These are phyloP conservation scores for Huntiella omanensis DNA, from an alignment of 2,329 filamentous ascomycete species.

Conservation along the genomic window DNA sequence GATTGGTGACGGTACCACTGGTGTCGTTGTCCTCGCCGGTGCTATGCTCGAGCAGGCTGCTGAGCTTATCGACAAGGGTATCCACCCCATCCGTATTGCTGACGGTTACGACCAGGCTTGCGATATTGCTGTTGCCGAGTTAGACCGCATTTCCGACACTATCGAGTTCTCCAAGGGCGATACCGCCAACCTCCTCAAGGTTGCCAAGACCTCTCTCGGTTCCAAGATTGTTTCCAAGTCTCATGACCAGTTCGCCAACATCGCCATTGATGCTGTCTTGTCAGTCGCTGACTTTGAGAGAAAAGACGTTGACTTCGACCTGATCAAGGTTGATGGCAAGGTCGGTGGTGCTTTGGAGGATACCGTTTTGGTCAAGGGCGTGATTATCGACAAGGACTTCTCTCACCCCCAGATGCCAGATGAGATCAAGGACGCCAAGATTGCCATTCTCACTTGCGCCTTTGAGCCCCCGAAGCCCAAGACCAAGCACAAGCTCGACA, in stretches of 20 bases:
- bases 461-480: conserved; percentile 99
- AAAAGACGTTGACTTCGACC: conserved; percentile 94
- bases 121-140: conserved; percentile 81
- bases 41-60: conserved; percentile 91
- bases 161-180: conserved; percentile 69
- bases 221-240: conserved; percentile 99
- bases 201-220: conserved; percentile 85
- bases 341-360: conserved; percentile 88
- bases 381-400: conserved; percentile 99
- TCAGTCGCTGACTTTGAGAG: conserved; percentile 91
- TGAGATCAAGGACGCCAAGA: conserved; percentile 85
- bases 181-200: conserved; percentile 75
- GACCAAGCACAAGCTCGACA: conserved; percentile 98
- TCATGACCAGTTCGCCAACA: conserved; percentile 93
- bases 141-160: conserved; percentile 82
- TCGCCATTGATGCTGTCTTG: conserved; percentile 90
- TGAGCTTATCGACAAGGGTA: conserved; percentile 98
- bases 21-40: conserved; percentile 88
- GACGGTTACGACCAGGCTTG: conserved; percentile 97
- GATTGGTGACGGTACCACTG: conserved; percentile 95
- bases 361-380: conserved; percentile 84
- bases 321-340: conserved; percentile 99
- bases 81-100: conserved; percentile 95
- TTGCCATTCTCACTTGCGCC: conserved; percentile 91
- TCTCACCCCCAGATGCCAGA: conserved; percentile 98